Conservation (phyloP, 768 basidiomycete genomes). For the Termitomyces sp. region DNA sequence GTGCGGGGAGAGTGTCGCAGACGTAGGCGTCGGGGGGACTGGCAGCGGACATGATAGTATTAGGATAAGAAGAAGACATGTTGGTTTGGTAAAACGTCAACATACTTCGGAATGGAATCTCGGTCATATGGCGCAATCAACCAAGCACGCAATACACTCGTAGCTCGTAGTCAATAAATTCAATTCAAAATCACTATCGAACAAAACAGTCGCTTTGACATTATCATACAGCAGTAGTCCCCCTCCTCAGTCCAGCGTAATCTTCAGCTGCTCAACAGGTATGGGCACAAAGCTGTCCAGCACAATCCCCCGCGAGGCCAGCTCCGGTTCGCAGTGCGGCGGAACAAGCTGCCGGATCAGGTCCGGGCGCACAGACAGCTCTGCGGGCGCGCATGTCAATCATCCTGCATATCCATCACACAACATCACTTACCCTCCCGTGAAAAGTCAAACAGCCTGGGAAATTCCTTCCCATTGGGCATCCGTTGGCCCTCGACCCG, state of each 20-base stretch:
- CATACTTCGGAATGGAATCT: slow-evolving; percentile 17
- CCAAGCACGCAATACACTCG: slow-evolving; percentile 15
- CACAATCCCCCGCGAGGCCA: slow-evolving; percentile 81
- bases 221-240: slow-evolving; percentile 14
- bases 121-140: slow-evolving; percentile 43
- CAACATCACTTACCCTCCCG: slow-evolving; percentile 66
- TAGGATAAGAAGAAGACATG: neutral
- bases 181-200: slow-evolving; percentile 41
- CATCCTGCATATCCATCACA: neutral
- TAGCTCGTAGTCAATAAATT: slow-evolving; percentile 25
- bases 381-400: slow-evolving; percentile 37
- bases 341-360: slow-evolving; percentile 91
- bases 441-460: slow-evolving; percentile 91
- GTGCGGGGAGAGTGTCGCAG: slow-evolving; percentile 71
- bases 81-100: slow-evolving; percentile 6
- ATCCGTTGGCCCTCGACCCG: slow-evolving; percentile 87
- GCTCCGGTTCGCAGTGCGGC: slow-evolving; percentile 82
- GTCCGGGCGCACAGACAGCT: slow-evolving; percentile 95
- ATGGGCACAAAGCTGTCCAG: slow-evolving; percentile 94
- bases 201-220: slow-evolving; percentile 2
- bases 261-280: slow-evolving; percentile 93
- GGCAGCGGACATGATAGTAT: slow-evolving; percentile 21
- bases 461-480: slow-evolving; percentile 97
- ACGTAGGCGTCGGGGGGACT: slow-evolving; percentile 37
- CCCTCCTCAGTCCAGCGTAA: slow-evolving; percentile 77